Conservation (phyloP, 2,329 filamentous ascomycete genomes). For the Botrytis hyacinthi region DNA sequence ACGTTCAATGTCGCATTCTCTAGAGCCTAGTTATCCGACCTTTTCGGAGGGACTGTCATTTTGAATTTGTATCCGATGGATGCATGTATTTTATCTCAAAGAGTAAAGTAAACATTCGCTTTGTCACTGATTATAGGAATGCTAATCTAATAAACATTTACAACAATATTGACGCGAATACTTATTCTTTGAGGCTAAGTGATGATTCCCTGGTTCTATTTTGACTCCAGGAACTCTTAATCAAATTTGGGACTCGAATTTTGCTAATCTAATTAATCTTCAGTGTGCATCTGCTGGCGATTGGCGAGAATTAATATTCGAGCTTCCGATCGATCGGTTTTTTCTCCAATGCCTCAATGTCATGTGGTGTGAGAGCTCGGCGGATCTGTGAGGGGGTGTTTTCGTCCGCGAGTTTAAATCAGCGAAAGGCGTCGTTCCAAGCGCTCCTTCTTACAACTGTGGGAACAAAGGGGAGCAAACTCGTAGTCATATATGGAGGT, state of each 20-base stretch:
- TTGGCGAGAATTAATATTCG: too few species aligned
- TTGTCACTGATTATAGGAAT: background rate
- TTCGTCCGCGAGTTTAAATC: fast-evolving
- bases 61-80: background rate
- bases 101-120: too few species aligned
- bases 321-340: too few species aligned
- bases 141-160: fast-evolving
- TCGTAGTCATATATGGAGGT: background rate
- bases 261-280: background rate
- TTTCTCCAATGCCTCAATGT: background rate
- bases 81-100: too few species aligned
- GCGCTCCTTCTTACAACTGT: background rate
- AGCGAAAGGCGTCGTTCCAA: background rate
- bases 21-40: background rate
- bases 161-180: background rate
- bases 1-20: background rate
- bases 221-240: background rate
- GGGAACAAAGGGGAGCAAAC: background rate
- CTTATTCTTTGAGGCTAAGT: fast-evolving
- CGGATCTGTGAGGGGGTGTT: background rate
- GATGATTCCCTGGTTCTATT: background rate
- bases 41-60: background rate
- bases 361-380: background rate
- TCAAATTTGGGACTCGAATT: background rate
- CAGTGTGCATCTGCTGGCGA: background rate